These are phyloP conservation scores for Inosperma sp. DNA, from an alignment of 768 basidiomycete genomes.

Conservation along the genomic window DNA sequence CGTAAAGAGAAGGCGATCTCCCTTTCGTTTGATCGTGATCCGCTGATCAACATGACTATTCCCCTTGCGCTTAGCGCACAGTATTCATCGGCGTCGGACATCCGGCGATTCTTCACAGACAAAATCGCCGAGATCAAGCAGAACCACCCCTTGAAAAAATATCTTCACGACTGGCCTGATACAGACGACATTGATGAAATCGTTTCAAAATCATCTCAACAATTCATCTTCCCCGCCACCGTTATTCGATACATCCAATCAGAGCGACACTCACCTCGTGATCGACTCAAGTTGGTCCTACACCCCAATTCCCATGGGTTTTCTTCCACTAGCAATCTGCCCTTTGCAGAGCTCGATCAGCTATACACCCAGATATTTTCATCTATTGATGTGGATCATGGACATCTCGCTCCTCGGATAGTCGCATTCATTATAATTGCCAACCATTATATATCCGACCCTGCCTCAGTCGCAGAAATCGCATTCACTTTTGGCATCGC, in stretches of 20 bases:
- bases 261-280: not conserved
- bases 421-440: not conserved
- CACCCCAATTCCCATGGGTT: not conserved
- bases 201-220: conserved; percentile 6
- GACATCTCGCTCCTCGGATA: not conserved
- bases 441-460: not conserved
- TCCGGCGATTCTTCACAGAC: conserved; percentile 10
- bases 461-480: not conserved
- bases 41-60: not conserved
- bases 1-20: conserved; percentile 14
- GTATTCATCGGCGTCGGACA: conserved; percentile 13
- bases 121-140: conserved; percentile 12
- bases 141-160: conserved; percentile 4
- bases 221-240: conserved; percentile 9
- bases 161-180: conserved; percentile 16
- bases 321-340: not conserved
- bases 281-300: not conserved
- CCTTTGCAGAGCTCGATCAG: conserved; percentile 4
- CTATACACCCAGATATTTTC: conserved; percentile 9
- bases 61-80: conserved; percentile 13
- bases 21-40: not conserved
- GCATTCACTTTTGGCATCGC: not conserved
- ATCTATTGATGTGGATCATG: not conserved
- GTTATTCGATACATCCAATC: conserved; percentile 5
- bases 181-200: not conserved